Evolutionary conservation across 2,329 filamentous ascomycete genomes (phyloP), one percentile per base, ranked within the genome.

Genomic region (Penicillium sumatraense): DNA sequence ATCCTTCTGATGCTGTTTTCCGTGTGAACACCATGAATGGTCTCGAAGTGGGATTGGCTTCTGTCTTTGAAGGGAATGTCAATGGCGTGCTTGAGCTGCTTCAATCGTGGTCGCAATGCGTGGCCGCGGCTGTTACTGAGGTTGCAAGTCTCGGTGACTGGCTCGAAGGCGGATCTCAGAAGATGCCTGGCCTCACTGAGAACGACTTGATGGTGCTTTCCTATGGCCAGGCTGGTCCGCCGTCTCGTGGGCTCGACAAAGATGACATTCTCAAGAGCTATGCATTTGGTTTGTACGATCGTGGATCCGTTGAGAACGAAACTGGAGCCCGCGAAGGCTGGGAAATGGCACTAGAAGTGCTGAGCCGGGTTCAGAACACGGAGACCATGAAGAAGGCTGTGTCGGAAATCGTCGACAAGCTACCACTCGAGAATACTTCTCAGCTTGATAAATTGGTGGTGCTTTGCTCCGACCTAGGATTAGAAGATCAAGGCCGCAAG

Each of bases 131-230:
- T 5, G 85, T 95, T 14, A 89, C 89, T 3, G 93, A 98, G 73
- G 80, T 98, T 53, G 92, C 90, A 10, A 88, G 86, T n/a, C 80
- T 91, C 23, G 91, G 89, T 8, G 87, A 88, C 41, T 98, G 93
- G 93, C 81, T 97, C 41, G 86, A 88, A 21, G 80, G 81, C 23
- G 79, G 81, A 6, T 78, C 80, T 26, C 81, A 79, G 59, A 74
- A 86, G 44, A 82, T 89, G 63, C 83, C 86, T 31, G 87, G 86
- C 21, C 84, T 75, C 53, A 91, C 93, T 66, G 85, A 90, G 74
- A 89, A 92, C 59, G 93, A 97, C 68, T 78, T 97, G 41, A 90
- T 95, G 76, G 84, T 97, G 9, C 79, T 98, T 11, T 92, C 91
- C 40, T 80, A 84, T 79, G 84, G 83, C 1, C 80, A 85, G 9